phyloP scores from a whole-genome alignment of 1,139 yeast genomes.

The Arxiozyma bovina region DNA sequence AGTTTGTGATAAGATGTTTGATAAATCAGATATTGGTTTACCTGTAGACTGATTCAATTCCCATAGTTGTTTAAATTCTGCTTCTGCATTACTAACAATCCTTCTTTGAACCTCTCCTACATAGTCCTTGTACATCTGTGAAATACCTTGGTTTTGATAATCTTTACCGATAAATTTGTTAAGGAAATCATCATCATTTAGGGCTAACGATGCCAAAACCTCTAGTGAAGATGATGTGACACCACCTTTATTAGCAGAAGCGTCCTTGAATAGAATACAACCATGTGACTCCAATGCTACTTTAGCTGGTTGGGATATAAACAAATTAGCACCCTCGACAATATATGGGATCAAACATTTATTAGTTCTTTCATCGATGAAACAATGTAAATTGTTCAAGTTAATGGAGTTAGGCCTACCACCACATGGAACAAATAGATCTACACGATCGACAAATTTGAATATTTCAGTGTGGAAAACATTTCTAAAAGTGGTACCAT shows the following conservation, averaged over 20 bases:
- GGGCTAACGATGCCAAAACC: constrained; percentile 87
- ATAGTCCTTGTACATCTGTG: constrained; percentile 70
- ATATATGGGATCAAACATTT: constrained; percentile 73
- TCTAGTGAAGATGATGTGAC: constrained; percentile 95
- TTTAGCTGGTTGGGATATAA: constrained; percentile 91
- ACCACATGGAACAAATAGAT: constrained; percentile 93
- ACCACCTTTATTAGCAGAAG: constrained; percentile 97
- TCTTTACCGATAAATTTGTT: constrained; percentile 38
- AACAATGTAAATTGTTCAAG: constrained; percentile 65
- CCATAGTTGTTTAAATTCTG: constrained; percentile 87
- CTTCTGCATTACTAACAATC: constrained; percentile 67
- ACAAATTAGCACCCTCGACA: constrained; percentile 96
- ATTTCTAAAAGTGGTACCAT: constrained; percentile 90
- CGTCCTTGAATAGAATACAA: constrained; percentile 81
- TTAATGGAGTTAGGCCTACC: constrained; percentile 97
- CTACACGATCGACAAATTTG: constrained; percentile 60
- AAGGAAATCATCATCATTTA: constrained; percentile 78
- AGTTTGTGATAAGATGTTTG: constrained; percentile 77
- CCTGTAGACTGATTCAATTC: constrained; percentile 59
- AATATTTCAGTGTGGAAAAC: constrained; percentile 72
- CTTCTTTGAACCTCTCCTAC: constrained; percentile 75
- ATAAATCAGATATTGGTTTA: constrained; percentile 63
- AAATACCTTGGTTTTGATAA: constrained; percentile 29
- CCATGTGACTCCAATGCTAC: constrained; percentile 80
- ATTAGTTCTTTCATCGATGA: constrained; percentile 70